Conservation (phyloP, 805 yeast genomes). For the Cyberlindnera xishuangbannaensis region DNA sequence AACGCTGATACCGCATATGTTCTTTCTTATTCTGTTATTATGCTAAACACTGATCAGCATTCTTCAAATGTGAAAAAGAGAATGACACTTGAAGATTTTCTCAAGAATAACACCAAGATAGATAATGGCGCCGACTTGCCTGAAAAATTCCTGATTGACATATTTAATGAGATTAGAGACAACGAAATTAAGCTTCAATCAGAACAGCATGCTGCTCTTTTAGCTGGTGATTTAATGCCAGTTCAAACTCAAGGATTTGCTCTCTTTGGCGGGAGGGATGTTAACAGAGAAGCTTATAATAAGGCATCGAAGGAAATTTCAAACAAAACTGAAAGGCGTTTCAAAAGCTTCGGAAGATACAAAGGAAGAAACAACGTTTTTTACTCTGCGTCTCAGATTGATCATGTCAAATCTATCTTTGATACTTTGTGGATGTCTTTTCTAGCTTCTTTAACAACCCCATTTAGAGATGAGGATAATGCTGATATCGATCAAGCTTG, state of each 20-base stretch:
- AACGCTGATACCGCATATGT: constrained; percentile 94
- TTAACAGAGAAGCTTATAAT: constrained; percentile 75
- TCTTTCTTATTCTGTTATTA: constrained; percentile 82
- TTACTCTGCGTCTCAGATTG: constrained; percentile 80
- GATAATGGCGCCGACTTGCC: constrained; percentile 88
- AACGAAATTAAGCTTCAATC: constrained; percentile 89
- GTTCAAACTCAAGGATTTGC: constrained; percentile 37
- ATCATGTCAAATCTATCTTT: constrained; percentile 89
- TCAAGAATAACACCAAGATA: constrained; percentile 83
- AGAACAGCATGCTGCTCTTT: constrained; percentile 88
- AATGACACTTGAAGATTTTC: constrained; percentile 85
- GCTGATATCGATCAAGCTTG: constrained; percentile 61
- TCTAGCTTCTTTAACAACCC: constrained; percentile 89
- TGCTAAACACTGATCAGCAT: constrained; percentile 93
- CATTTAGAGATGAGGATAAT: constrained; percentile 84
- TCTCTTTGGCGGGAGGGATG: constrained; percentile 66
- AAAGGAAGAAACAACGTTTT: constrained; percentile 44
- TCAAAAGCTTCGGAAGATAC: constrained; percentile 55
- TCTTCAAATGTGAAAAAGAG: constrained; percentile 78
- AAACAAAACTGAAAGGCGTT: constrained; percentile 78
- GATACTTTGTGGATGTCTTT: constrained; percentile 97
- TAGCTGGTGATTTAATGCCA: constrained; percentile 52
- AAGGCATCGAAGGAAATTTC: constrained; percentile 93
- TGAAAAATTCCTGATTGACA: constrained; percentile 57
- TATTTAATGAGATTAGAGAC: constrained; percentile 70